Conservation (phyloP, 257 asterid species). For the Solanum sejunctum region DNA sequence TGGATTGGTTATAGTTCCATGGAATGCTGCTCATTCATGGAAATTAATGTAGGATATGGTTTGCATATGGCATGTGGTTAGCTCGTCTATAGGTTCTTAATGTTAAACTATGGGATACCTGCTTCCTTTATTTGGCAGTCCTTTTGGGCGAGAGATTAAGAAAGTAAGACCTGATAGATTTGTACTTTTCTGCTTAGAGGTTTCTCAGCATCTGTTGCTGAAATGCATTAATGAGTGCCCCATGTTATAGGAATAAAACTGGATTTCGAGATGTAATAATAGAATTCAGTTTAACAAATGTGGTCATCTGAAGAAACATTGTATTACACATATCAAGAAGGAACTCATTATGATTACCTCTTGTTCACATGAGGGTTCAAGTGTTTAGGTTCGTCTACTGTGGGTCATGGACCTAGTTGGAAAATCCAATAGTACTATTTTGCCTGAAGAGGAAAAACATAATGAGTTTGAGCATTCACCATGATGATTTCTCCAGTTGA, state of each 20-base stretch:
- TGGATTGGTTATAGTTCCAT: background rate
- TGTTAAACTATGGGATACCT: background rate
- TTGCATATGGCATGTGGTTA: background rate
- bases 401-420: background rate
- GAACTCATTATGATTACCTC: background rate
- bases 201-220: background rate
- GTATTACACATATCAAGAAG: background rate
- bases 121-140: background rate
- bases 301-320: background rate
- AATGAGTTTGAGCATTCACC: background rate
- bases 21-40: background rate
- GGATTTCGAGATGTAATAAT: background rate
- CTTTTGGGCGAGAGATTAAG: background rate
- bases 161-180: background rate
- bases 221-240: background rate
- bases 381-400: background rate
- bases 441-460: background rate
- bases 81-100: background rate
- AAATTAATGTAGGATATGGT: background rate
- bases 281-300: background rate
- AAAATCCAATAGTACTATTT: background rate
- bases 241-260: background rate
- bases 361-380: background rate
- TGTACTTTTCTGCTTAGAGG: background rate
- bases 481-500: background rate